Evolutionary conservation across 2,329 filamentous ascomycete genomes (phyloP), one percentile per base, ranked within the genome.

Genomic region (Fusarium abutilonis): DNA sequence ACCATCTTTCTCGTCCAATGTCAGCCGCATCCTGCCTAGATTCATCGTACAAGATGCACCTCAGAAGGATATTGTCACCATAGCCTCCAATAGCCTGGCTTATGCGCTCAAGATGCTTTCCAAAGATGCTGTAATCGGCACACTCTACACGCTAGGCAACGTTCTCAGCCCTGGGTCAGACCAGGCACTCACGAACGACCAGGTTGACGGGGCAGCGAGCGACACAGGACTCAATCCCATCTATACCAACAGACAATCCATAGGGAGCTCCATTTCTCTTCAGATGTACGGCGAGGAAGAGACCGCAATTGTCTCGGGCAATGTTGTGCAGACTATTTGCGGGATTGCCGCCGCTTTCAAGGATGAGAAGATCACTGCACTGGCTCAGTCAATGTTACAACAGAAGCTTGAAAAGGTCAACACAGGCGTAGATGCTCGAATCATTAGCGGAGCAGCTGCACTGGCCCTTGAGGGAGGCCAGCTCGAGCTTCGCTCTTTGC

Each of bases 61-160:
- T 32, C 86, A 86, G 52, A 84, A 86, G 14, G 80, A 85, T 26
- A 91, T 88, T 11, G 88, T 95, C 39, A 83, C 82, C 2, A 83
- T 94, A 31, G 94, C 94, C 26, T 92, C 93, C n/a, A 87, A 88
- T 64, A 95, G 90, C 68, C 80, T 99, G 31, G 93, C 93, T 3
- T 89, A 89, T 65, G 87, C 96, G 15, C 80, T 99, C 52, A 89
- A 89, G 66, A 83, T 89, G 69, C 83, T 98, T 11, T 96, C 95
- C 2, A 91, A 96, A 69, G 95, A 99, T 79, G 89, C 93, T 32
- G 86, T 97, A 32, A 98, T 99, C 66, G 96, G 93, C 6, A 98
- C 93, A 1, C 81, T 99, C 9, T 99, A 99, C 77, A 95, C 93
- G 1, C 83, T 99, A n/a, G 95, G 95, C 17, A 99, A 99, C 73